Base-by-base conservation (phyloP, 768 basidiomycete species). In the Phylloporus arenicola region DNA sequence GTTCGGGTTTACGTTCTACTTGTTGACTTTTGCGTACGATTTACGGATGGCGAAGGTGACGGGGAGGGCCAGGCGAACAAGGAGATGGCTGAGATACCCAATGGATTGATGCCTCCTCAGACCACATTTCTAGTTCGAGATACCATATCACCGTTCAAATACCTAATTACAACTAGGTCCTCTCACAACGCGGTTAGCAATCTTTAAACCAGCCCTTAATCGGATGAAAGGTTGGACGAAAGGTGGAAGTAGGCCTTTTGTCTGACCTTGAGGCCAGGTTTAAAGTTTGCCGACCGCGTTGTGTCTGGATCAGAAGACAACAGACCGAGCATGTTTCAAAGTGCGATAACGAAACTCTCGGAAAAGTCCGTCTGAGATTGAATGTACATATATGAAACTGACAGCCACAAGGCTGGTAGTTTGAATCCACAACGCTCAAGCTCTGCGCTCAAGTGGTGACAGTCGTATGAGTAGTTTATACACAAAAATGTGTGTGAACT, bases 1-100 rank as follows among this genome's bases (percentile, higher is more conserved):
- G 4, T 82, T 89, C 47, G 80, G 84, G 8, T 88, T 82, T 64
- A 83, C 83, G 6, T 75, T 86, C 56, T 90, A 86, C 64, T 68
- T 88, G 35, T 70, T 87, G 51, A 84, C 86, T 0, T 90, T 86
- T 68, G 80, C 65, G 55, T 85, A 77, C 63, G 88, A 91, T 64
- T 73, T 88, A n/a, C 72, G 80, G 43, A 73, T 77, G 63, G 74
- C 80, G 4, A 81, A 78, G 25, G 41, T 16, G 40, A 45, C 7
- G 4, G 0, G 6, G 44, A 0, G 12, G 29, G 16, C 4, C 37
- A 20, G 19, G 47, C 2, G 12, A 22, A 31, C 19, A 22, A 25
- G 19, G 16, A 20, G 4, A 60, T 50, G 55, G 24, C 37, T 1
- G 48, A 57, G 47, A 52, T 27, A 34, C 35, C 51, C 27, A 27